Evolutionary conservation across 2,329 filamentous ascomycete species (phyloP), one percentile per base, ranked within the genome.

Genomic region (Nemania sp.): DNA sequence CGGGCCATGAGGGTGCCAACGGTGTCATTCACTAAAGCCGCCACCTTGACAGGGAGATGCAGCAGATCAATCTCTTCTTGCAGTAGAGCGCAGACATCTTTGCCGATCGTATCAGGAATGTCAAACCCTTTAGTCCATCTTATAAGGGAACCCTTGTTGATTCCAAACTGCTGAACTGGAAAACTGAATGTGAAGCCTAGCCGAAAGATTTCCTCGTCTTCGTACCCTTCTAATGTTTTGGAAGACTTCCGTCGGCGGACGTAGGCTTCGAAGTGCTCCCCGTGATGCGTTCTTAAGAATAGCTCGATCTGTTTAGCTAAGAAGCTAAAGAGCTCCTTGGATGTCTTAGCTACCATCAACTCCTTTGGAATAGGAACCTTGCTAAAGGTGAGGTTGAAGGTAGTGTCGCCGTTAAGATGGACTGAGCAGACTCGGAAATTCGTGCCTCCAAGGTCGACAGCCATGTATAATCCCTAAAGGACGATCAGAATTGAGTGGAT

Each of bases 121-220:
- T 97, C 91, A 70, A 97, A 99, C 47, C 94, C 94, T 78, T 99
- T 99, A 53, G 94, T 99, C 94, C 94, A 99, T 64, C 94, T 86
- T 73, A 97, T 94, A 49, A 99, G 80, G 52, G 86, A 88, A 57
- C 94, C 94, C 75, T 91, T 93, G 80, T 97, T 97, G 71, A 99
- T 96, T 33, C 91, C 92, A 53, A 89, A 80, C 72, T 99, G 94
- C 70, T 95, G 85, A 33, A 97, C 92, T 2, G 94, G 94, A 76
- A 97, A 99, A 70, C 90, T 96, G 75, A 99, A 99, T 48, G 94
- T 99, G 75, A 99, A 99, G n/a, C 94, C 94, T 36, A 99, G 80
- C 65, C 91, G 89, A 76, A 97, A 96, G 57, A 94, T 83, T 54
- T 93, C 80, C 70, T 93, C 85, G 59, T 91, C 85, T 49, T 78